Evolutionary conservation across 352 stramenopile genomes (phyloP), one percentile per base, ranked within the genome.

Genomic region (Phytophthora agathidicida): DNA sequence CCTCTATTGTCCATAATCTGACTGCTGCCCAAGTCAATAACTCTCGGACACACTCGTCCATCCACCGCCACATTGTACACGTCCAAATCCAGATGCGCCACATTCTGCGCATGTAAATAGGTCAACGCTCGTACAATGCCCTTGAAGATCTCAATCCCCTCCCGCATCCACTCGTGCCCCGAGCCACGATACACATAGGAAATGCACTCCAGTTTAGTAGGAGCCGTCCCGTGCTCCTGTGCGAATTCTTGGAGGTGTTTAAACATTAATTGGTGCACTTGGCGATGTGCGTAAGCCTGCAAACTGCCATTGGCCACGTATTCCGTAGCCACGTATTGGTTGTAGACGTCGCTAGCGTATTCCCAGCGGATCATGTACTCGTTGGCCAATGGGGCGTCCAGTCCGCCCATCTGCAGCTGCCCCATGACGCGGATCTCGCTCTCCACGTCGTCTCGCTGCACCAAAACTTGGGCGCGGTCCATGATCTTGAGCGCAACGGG

Each of bases 61-160:
- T 93, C 86, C 36, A 95, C 78, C 14, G 83, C 83, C 22, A 95
- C 72, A 55, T 95, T 95, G 69, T 93, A 95, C 39, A 93, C 85
- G 64, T 95, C 86, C 7, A 95, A 50, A 60, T 95, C 86, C 31
- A 93, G 52, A 55, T 95, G 86, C 20, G 82, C 83, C 16, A 95
- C 82, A 43, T 66, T 76, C 60, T 93, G 79, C 9, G 83, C 82
- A 42, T 95, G 86, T 16, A 95, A 33, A 62, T 93, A 95, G 51
- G 82, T 91, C 30, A 95, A 71, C 0, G 78, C 86, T 9, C 75
- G 36, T 38, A 89, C 74, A 33, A 95, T 74, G 5, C 76, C 75
- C 41, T 83, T 66, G 53, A 93, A 93, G 31, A 91, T 63, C 16
- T 78, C 69, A 19, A 95, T 57, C 1, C 78, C 73, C 60, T 92